A percentile compares a stretch with the other conserved stretches of the same genome.
phyloP scores from a whole-genome alignment of 176 grass and related monocot species.

The Oryza glaberrima region DNA sequence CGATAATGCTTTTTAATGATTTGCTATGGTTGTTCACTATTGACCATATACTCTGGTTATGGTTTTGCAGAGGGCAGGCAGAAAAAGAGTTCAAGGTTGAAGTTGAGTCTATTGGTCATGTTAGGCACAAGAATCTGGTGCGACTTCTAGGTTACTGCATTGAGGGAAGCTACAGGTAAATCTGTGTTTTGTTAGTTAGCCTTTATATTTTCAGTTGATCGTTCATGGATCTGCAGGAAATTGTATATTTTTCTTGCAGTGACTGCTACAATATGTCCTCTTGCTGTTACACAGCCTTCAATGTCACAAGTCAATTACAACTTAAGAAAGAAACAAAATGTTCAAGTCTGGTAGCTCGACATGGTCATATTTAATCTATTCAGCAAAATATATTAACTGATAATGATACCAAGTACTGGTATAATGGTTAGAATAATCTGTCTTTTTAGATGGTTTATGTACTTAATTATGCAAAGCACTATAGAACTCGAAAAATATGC shows the following conservation, averaged over 20 bases:
- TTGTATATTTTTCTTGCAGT: not conserved
- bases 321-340: not conserved
- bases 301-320: not conserved
- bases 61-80: conserved; percentile 64
- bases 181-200: conserved; percentile 21
- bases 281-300: not conserved
- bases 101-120: conserved; percentile 81
- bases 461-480: not conserved
- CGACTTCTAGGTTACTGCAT: conserved; percentile 68
- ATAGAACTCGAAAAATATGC: not conserved
- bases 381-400: not conserved
- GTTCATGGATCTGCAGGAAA: not conserved
- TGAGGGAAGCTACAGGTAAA: conserved; percentile 66
- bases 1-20: not conserved
- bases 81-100: conserved; percentile 79
- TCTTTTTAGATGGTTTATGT: not conserved
- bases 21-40: conserved; percentile 4
- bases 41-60: conserved; percentile 18
- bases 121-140: conserved; percentile 79
- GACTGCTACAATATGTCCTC: not conserved
- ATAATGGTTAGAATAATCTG: not conserved
- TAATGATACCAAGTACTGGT: not conserved
- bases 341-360: not conserved
- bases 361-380: not conserved
- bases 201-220: not conserved